phyloP scores from a whole-genome alignment of 495 filamentous ascomycete genomes.

The Penicillium flavigenum region DNA sequence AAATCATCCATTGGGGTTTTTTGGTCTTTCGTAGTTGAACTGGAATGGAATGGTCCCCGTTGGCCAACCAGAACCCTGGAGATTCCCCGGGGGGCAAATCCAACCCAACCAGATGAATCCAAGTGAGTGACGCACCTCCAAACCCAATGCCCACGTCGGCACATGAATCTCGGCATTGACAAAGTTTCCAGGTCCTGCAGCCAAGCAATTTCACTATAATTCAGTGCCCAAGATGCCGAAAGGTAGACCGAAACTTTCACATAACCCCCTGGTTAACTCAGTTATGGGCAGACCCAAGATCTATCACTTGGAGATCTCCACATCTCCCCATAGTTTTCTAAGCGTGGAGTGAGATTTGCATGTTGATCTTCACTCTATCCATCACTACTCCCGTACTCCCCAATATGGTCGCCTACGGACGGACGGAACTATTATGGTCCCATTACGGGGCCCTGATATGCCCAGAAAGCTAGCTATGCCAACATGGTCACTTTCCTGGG shows the following conservation, averaged over 20 bases:
- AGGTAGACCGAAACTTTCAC: neutral
- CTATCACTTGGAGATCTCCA: neutral
- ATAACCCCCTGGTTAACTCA: neutral
- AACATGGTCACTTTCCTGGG: too few relatives aligned
- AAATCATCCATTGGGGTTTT: neutral
- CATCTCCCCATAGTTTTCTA: slow-evolving; percentile 3
- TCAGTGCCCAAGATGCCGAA: neutral
- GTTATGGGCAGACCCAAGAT: neutral
- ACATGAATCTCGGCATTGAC: slow-evolving; percentile 5
- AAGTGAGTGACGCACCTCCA: slow-evolving; percentile 1
- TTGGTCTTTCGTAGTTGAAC: neutral
- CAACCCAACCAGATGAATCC: neutral
- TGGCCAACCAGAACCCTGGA: neutral
- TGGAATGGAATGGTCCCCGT: neutral
- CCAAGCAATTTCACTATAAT: neutral
- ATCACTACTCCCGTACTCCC: neutral
- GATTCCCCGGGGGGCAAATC: neutral
- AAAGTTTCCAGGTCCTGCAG: neutral
- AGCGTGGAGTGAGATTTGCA: neutral
- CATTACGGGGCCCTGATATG: neutral
- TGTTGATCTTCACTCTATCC: slow-evolving; percentile 6
- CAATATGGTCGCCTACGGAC: slow-evolving; percentile 7
- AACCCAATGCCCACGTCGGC: neutral
- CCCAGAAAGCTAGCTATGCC: neutral
- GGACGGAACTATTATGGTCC: neutral